phyloP scores from a whole-genome alignment of 208 protist species.

The Trypanosoma congolense region DNA sequence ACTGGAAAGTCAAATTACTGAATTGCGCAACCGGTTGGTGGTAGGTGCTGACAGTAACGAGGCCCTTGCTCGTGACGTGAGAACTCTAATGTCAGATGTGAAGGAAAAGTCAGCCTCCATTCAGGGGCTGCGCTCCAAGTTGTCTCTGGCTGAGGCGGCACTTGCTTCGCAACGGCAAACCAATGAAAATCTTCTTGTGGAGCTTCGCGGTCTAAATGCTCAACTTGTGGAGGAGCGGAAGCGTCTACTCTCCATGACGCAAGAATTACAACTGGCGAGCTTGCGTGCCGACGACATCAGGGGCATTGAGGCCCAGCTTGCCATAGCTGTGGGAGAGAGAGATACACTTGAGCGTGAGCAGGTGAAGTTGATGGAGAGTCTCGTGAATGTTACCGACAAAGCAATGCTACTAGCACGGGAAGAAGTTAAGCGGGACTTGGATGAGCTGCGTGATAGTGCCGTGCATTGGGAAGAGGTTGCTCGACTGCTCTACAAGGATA shows the following conservation, averaged over 20 bases:
- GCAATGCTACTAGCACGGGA: constrained; percentile 55
- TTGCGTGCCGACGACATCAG: constrained; percentile 27
- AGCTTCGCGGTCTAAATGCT: constrained; percentile 65
- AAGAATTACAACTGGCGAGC: constrained; percentile 50
- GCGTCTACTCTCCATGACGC: constrained; percentile 50
- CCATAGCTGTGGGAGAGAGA: constrained; percentile 35
- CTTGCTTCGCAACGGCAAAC: constrained; percentile 74
- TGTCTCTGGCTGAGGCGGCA: constrained; percentile 66
- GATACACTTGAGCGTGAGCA: constrained; percentile 62
- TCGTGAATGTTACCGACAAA: constrained; percentile 65
- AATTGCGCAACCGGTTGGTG: constrained; percentile 75
- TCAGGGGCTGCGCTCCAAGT: constrained; percentile 61
- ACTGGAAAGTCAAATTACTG: constrained; percentile 67
- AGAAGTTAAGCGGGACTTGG: constrained; percentile 61
- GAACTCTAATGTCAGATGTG: constrained; percentile 51
- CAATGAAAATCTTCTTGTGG: constrained; percentile 82
- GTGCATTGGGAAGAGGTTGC: constrained; percentile 82
- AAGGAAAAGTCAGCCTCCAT: constrained; percentile 54
- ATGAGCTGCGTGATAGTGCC: constrained; percentile 55
- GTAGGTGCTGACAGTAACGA: constrained; percentile 80
- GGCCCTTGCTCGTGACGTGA: constrained; percentile 69
- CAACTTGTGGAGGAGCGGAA: constrained; percentile 82
- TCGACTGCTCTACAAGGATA: constrained; percentile 84
- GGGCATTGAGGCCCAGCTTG: constrained; percentile 52
- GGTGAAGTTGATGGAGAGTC: constrained; percentile 66